Conservation (phyloP, 2,329 filamentous ascomycete genomes). For the Aspergillus tubingensis region DNA sequence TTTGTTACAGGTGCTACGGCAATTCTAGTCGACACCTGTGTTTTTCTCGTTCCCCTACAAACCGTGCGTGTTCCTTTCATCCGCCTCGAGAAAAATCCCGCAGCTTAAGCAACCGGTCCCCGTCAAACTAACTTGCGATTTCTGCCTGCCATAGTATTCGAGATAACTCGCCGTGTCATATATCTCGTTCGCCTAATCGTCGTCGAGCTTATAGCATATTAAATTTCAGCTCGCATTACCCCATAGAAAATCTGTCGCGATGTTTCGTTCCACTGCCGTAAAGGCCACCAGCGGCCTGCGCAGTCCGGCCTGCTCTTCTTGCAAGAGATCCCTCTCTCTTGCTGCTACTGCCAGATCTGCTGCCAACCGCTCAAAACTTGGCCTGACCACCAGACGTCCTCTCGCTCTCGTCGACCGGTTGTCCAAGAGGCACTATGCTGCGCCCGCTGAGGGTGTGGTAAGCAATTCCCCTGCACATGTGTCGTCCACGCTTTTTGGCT, state of each 20-base stretch:
- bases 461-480: conserved; percentile 30
- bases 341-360: conserved; percentile 34
- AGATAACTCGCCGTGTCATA: conserved; percentile 3
- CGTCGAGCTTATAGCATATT: not conserved
- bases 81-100: conserved; percentile 20
- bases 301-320: conserved; percentile 35
- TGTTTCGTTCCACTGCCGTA: conserved; percentile 43
- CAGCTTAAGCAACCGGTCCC: conserved; percentile 13
- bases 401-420: conserved; percentile 44
- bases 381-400: conserved; percentile 43
- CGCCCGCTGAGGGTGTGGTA: conserved; percentile 63
- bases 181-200: not conserved
- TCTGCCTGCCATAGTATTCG: not conserved
- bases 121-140: conserved; percentile 10
- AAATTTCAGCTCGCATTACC: not conserved
- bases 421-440: conserved; percentile 57
- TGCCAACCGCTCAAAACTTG: conserved; percentile 34
- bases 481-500: not conserved
- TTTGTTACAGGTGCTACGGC: conserved; percentile 43
- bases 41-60: conserved; percentile 20
- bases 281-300: conserved; percentile 45
- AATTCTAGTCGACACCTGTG: conserved; percentile 45
- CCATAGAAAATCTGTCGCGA: conserved; percentile 34
- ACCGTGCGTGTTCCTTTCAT: conserved; percentile 26
- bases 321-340: conserved; percentile 37